Evolutionary conservation across 2,329 filamentous ascomycete species (phyloP).

Genomic region (Clarireedia homoeocarpa): DNA sequence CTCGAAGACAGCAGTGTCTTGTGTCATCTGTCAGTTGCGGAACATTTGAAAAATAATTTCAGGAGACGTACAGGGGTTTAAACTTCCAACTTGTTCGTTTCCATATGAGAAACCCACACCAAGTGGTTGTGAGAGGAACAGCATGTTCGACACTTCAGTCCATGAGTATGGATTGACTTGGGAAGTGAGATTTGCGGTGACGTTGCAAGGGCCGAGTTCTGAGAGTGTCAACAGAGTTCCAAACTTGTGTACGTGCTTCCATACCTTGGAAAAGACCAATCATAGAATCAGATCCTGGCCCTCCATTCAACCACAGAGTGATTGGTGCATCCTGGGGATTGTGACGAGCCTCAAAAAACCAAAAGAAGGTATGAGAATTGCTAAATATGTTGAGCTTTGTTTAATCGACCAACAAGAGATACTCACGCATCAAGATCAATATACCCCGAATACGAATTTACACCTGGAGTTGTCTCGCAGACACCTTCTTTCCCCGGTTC

Average conservation of each 20-base stretch:
- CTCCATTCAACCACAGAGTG: conserved; percentile 47
- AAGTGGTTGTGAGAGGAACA: conserved; percentile 50
- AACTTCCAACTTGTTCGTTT: conserved; percentile 20
- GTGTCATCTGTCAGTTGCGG: not conserved
- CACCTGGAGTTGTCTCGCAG: conserved; percentile 24
- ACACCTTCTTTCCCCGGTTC: conserved; percentile 33
- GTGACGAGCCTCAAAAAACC: conserved; percentile 44
- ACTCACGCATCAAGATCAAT: conserved; percentile 21
- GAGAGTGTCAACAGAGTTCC: not conserved
- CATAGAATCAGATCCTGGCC: conserved; percentile 44
- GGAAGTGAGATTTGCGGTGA: conserved; percentile 27
- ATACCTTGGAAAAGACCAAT: conserved; percentile 42
- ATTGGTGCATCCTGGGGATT: conserved; percentile 39
- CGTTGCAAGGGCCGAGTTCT: conserved; percentile 35
- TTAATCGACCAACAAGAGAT: conserved; percentile 4
- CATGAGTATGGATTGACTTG: conserved; percentile 51
- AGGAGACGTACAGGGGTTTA: conserved; percentile 12
- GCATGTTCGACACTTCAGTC: conserved; percentile 48
- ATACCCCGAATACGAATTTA: conserved; percentile 26
- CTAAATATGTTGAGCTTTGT: not conserved
- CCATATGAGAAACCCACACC: conserved; percentile 63
- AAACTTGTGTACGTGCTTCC: not conserved
- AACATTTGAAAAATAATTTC: not conserved
- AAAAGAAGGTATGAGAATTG: conserved; percentile 37
- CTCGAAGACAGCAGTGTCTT: conserved; percentile 10